phyloP scores from a whole-genome alignment of 441 rosid species.

The Erysimum pusillum region DNA sequence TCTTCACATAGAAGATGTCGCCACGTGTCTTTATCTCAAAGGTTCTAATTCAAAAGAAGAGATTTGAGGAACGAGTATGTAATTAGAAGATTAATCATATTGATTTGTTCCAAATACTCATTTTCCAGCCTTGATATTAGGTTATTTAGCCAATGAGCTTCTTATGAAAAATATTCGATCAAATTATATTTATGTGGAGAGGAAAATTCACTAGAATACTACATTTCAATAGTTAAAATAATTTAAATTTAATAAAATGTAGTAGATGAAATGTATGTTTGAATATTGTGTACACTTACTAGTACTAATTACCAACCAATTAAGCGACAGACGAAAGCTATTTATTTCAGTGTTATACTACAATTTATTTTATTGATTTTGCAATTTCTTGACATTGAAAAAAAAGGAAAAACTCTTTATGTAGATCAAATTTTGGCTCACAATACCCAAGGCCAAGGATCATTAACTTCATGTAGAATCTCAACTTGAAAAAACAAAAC shows the following conservation, averaged over 20 bases:
- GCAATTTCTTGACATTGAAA: no score
- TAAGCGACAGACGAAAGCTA: background rate
- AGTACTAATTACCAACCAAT: background rate
- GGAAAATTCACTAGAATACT: background rate
- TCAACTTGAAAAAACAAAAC: no score
- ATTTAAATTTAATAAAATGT: background rate
- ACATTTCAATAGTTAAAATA: background rate
- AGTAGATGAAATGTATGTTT: background rate
- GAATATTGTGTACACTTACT: no score
- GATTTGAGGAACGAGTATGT: slow-evolving; percentile 6
- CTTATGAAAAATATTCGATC: background rate
- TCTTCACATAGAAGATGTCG: slow-evolving; percentile 72
- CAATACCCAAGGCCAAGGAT: background rate
- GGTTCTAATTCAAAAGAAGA: slow-evolving; percentile 54
- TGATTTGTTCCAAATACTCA: slow-evolving; percentile 7
- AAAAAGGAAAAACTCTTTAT: no score
- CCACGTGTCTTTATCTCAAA: slow-evolving; percentile 89
- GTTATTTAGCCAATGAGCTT: background rate
- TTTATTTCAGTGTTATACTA: background rate
- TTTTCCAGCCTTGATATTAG: slow-evolving; percentile 2
- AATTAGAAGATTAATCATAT: background rate
- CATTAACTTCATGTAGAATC: slow-evolving; percentile 44
- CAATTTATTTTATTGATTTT: no score
- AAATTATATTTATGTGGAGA: background rate
- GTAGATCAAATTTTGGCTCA: no score